A percentile compares a stretch with the other conserved stretches of the same genome.
phyloP scores from a whole-genome alignment of 371 early-diverging fungal species.

The Umbelopsis sp. region DNA sequence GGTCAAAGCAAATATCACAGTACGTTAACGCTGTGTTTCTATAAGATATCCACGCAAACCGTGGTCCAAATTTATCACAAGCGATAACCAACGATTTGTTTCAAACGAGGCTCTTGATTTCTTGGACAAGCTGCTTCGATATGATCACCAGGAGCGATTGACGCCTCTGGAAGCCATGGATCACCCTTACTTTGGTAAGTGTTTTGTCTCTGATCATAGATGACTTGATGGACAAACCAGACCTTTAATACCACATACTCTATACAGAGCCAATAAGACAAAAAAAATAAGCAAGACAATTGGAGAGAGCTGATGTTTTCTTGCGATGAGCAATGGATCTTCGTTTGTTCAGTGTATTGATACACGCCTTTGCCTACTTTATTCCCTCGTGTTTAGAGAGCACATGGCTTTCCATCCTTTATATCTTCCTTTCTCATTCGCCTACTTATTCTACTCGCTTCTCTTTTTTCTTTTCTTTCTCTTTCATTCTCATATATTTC shows the following conservation, averaged over 20 bases:
- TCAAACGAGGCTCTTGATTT: constrained; percentile 93
- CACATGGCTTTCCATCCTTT: neutral
- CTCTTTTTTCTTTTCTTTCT: constrained; percentile 19
- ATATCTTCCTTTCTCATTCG: neutral
- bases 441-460: neutral
- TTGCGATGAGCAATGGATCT: neutral
- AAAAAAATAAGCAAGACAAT: constrained; percentile 9
- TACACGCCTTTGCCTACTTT: neutral
- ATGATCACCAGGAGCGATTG: constrained; percentile 97
- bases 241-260: neutral
- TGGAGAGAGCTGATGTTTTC: constrained; percentile 4
- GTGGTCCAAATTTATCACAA: constrained; percentile 90
- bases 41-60: constrained; percentile 91
- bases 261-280: constrained; percentile 15
- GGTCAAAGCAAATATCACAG: neutral
- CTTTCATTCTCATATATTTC: constrained; percentile 13
- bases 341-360: neutral
- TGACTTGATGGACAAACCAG: neutral
- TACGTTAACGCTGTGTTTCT: constrained; percentile 1
- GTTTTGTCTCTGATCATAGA: neutral
- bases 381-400: neutral
- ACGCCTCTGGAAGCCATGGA: constrained; percentile 96
- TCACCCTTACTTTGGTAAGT: constrained; percentile 90
- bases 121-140: constrained; percentile 90
- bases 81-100: constrained; percentile 90